Base-by-base conservation (phyloP, 345 rosid species). In the Syzygium grande region DNA sequence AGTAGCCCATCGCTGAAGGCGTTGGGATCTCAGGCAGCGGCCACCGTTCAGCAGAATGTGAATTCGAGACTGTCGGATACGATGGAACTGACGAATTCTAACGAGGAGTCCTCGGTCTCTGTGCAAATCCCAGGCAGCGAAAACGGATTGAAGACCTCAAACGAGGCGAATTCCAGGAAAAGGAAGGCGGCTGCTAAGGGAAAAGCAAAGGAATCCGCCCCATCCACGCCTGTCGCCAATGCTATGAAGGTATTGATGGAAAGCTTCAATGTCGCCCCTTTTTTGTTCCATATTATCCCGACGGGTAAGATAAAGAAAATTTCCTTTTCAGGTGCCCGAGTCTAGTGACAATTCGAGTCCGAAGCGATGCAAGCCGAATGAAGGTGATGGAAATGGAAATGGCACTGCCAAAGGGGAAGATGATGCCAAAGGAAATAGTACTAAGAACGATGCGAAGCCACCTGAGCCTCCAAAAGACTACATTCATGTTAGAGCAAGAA, bases 401-500 rank as follows among this genome's bases (percentile, higher is more conserved):
- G 77, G 29, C 21, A 14, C 51, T 19, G 91, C 59, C n/a, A 91
- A 90, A 87, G 88, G 90, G 59, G 94, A 86, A 30, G 88, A 85
- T 8, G 90, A 88, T 51, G n/a, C 86, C 22, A 63, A 43, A 85
- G 86, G 58, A 38, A 89, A 89, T 88, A 55, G 85, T 73, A 55
- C 23, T 8, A 56, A 65, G 87, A 89, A 43, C 87, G 84, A 73
- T 51, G 23, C 29, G 86, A 88, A 61, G 89, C 90, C 90, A 4
- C 88, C 90, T 1, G 94, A 93, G 85, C 92, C 93, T 21, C 89
- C 91, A 0, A 93, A 88, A 86, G 94, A 90, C 61, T 93, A 93
- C 68, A 93, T 93, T 79, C 94, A 93, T 86, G 94, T 93, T 3
- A 90, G 94, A 88, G 94, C 94, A 23, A 90, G 94, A 86, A 90